Evolutionary conservation across 164 flowering plant species (phyloP).

Genomic region (Umbilicus rupestris): DNA sequence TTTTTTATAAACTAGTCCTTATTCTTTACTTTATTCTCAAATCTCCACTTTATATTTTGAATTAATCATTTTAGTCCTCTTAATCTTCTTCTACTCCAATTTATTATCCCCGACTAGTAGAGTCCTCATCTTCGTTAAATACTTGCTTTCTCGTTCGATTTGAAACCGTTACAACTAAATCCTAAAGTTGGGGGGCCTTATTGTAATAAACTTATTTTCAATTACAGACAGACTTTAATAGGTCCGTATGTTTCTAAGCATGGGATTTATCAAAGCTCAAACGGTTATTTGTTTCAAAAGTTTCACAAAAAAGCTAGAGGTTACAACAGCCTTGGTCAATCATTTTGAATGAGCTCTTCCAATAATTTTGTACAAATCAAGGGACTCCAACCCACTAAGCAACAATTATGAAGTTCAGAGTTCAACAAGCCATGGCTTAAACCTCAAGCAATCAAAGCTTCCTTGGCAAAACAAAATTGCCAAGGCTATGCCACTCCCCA

Average conservation of each 20-base stretch:
- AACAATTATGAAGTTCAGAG: background rate
- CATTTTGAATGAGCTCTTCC: background rate
- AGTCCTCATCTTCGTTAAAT: too few species aligned
- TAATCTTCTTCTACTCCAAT: too few species aligned
- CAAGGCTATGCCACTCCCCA: background rate
- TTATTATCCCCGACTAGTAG: too few species aligned
- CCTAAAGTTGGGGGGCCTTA: too few species aligned
- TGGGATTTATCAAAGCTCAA: too few species aligned
- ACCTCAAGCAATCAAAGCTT: background rate
- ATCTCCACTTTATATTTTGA: background rate
- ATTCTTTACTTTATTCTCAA: background rate
- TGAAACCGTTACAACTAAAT: too few species aligned
- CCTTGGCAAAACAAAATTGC: conserved; percentile 6
- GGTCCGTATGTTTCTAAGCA: too few species aligned
- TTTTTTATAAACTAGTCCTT: conserved; percentile 5
- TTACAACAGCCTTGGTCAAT: background rate
- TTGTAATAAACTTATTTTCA: too few species aligned
- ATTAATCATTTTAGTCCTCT: background rate
- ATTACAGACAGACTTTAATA: too few species aligned
- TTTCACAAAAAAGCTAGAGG: background rate
- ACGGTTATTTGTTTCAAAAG: too few species aligned
- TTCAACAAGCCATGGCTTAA: background rate
- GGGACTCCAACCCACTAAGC: background rate
- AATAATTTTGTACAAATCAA: background rate
- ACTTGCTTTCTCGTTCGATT: too few species aligned